These are phyloP conservation scores for Zasmidium citrigriseum DNA, from an alignment of 2,329 filamentous ascomycete species.

Conservation along the genomic window DNA sequence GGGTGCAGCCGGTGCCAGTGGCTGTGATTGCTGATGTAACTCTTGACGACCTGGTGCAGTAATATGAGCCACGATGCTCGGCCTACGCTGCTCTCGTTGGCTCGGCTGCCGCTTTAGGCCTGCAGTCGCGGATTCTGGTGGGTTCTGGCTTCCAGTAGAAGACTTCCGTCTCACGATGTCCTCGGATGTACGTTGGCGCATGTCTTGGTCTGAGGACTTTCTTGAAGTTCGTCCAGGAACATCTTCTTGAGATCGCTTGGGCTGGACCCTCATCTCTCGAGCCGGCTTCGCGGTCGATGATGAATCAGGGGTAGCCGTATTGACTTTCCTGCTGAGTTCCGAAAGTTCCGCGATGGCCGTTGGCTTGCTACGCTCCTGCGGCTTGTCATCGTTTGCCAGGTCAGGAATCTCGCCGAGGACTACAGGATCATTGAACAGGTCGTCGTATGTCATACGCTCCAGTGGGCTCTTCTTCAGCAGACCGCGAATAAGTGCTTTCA, in stretches of 20 bases:
- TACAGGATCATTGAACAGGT: conserved; percentile 71
- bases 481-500: conserved; percentile 77
- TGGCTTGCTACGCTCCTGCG: conserved; percentile 24
- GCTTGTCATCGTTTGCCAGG: conserved; percentile 33
- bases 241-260: conserved; percentile 24
- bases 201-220: conserved; percentile 30
- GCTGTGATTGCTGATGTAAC: conserved; percentile 31
- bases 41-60: conserved; percentile 48
- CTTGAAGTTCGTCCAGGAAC: conserved; percentile 16
- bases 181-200: conserved; percentile 19
- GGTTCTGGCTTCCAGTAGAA: conserved; percentile 21
- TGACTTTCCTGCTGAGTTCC: conserved; percentile 34
- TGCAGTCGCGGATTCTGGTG: conserved; percentile 11
- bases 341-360: conserved; percentile 23
- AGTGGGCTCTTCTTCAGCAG: conserved; percentile 84
- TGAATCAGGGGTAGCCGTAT: conserved; percentile 22
- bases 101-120: conserved; percentile 36
- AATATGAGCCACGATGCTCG: conserved; percentile 44
- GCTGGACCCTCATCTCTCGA: conserved; percentile 19
- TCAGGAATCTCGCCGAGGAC: conserved; percentile 35
- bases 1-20: conserved; percentile 11
- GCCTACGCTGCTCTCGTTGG: conserved; percentile 43
- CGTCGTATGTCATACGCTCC: conserved; percentile 81
- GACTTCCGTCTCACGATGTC: conserved; percentile 29
- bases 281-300: not conserved